Percentiles rank a stretch among this genome's conserved stretches.
phyloP scores from a whole-genome alignment of 257 asterid species.

The Petrea volubilis region DNA sequence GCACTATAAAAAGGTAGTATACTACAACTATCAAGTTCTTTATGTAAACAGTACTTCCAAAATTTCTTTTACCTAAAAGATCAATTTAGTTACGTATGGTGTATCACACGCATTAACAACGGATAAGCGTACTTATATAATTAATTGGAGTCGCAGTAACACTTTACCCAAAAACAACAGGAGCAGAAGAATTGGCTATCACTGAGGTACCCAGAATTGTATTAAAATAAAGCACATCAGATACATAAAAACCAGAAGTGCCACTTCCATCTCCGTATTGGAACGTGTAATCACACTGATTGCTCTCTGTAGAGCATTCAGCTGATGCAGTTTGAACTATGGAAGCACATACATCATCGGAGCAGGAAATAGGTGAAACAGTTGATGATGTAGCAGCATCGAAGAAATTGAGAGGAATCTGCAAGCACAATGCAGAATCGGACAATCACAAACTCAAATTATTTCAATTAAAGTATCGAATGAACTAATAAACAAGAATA shows the following conservation, averaged over 20 bases:
- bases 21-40: neutral
- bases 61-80: neutral
- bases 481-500: neutral
- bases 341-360: constrained; percentile 67
- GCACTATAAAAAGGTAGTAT: neutral
- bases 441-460: constrained; percentile 15
- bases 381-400: constrained; percentile 68
- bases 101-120: neutral
- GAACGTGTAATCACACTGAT: constrained; percentile 69
- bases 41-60: constrained; percentile 3
- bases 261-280: constrained; percentile 92
- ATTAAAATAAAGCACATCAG: constrained; percentile 77
- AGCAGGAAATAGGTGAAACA: constrained; percentile 62
- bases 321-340: constrained; percentile 55
- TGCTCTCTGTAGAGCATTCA: constrained; percentile 61
- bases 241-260: constrained; percentile 72
- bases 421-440: constrained; percentile 22
- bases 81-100: neutral
- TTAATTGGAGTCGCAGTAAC: constrained; percentile 7
- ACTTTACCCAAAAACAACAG: constrained; percentile 82
- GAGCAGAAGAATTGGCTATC: constrained; percentile 78
- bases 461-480: neutral
- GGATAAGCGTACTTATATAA: constrained; percentile 1
- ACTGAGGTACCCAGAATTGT: constrained; percentile 62
- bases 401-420: constrained; percentile 79